Conservation (phyloP, 148 eudicot species). For the Nepenthes mirabilis region DNA sequence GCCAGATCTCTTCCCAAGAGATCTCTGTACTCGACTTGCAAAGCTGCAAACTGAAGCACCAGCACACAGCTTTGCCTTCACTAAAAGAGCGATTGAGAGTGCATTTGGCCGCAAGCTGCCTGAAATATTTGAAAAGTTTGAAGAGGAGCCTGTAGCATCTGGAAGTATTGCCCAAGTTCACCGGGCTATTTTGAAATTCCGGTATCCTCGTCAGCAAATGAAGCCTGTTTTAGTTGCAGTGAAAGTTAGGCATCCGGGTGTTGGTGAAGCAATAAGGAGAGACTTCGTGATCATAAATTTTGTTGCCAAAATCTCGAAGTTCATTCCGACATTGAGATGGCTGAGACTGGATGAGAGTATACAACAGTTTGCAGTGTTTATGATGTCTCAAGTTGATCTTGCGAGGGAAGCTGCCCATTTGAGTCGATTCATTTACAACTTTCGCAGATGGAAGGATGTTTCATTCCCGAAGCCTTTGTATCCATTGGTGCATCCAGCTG, state of each 20-base stretch:
- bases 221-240: constrained; percentile 50
- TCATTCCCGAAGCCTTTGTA: constrained; percentile 61
- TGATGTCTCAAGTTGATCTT: constrained; percentile 71
- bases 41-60: constrained; percentile 46
- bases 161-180: constrained; percentile 57
- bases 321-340: constrained; percentile 51
- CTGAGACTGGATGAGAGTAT: constrained; percentile 54
- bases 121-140: constrained; percentile 49
- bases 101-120: constrained; percentile 39
- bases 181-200: constrained; percentile 23
- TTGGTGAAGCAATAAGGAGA: constrained; percentile 52
- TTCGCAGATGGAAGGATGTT: constrained; percentile 47
- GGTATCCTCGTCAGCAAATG: constrained; percentile 29
- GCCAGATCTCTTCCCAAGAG: constrained; percentile 51
- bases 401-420: constrained; percentile 64
- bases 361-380: constrained; percentile 54
- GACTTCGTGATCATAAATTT: constrained; percentile 40
- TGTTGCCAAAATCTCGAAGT: constrained; percentile 32
- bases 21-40: constrained; percentile 36
- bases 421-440: constrained; percentile 55
- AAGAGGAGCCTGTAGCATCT: constrained; percentile 48
- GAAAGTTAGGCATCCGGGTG: constrained; percentile 66
- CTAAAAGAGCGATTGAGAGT: constrained; percentile 32
- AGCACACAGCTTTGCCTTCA: constrained; percentile 37
- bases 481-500: constrained; percentile 60